These are phyloP conservation scores for Neotropicomus parvogracilis DNA, from an alignment of 1,284 basidiomycete genomes.

Conservation along the genomic window DNA sequence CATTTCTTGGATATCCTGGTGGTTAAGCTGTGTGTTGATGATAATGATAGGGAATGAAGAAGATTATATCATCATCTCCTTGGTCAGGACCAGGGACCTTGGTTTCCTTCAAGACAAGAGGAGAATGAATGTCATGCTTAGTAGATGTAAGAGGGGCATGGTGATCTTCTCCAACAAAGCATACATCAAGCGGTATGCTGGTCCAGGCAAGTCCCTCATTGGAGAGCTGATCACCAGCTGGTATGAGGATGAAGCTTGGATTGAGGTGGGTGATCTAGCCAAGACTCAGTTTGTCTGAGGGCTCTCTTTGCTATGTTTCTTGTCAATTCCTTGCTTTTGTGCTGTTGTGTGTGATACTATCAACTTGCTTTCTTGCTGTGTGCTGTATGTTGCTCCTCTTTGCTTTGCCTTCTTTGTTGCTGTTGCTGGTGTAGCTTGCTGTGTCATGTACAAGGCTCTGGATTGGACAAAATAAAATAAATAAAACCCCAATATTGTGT, in stretches of 20 bases:
- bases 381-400: conserved; percentile 6
- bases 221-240: conserved; percentile 21
- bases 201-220: conserved; percentile 35
- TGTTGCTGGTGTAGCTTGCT: conserved; percentile 7
- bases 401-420: neutral
- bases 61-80: conserved; percentile 56
- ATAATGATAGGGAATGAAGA: conserved; percentile 54
- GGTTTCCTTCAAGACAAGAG: conserved; percentile 58
- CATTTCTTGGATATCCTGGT: conserved; percentile 5
- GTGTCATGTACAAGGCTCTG: conserved; percentile 10
- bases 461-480: neutral
- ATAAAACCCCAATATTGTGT: conserved; percentile 2
- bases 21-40: conserved; percentile 6
- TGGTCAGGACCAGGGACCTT: conserved; percentile 54
- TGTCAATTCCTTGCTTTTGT: neutral
- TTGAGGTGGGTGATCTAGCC: conserved; percentile 26
- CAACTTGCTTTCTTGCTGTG: conserved; percentile 18
- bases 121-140: conserved; percentile 68
- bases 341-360: conserved; percentile 11
- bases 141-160: conserved; percentile 67
- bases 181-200: conserved; percentile 50
- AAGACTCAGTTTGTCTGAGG: conserved; percentile 17
- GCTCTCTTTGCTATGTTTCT: conserved; percentile 2
- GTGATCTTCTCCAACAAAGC: conserved; percentile 55
- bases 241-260: conserved; percentile 28